Base-by-base conservation (phyloP, 176 grass and related monocot species). In the Leersia perrieri region DNA sequence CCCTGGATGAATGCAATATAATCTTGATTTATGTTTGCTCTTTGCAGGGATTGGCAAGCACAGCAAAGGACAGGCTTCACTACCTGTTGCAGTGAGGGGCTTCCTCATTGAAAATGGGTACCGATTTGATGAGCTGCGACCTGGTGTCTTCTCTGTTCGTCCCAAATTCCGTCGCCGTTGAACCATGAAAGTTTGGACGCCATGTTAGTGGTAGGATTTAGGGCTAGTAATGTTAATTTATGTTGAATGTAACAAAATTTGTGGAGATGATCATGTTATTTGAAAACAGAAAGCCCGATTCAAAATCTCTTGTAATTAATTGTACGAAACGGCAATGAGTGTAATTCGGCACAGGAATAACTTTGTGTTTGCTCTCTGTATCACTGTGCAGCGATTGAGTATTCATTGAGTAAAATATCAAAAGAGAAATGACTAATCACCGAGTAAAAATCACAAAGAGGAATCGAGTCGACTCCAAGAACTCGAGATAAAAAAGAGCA, bases 61-160 rank as follows among this genome's bases (percentile, higher is more conserved):
- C 87, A 98, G 95, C 80, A 91, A 85, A 89, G 92, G 92, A 3
- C 83, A 94, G 62, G 92, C 95, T 78, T 94, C 92, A 26, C 82
- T 98, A 29, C 95, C 92, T 36, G 86, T 57, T 8, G 92, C 86
- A 26, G 42, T 95, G 66, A 91, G 77, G 84, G 79, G 86, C 30
- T 95, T 93, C 83, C 95, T 98, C 45, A 87, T 87, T 63, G 95
- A 95, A 66, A 88, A 95, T 33, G 62, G 95, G 88, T 98, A 98
- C 28, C 90, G 86, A 25, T 95, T 93, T 83, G 85, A 94, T 30
- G 92, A 98, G 45, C 86, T 26, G 45, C 89, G 88, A 51, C 86
- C 92, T 23, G 95, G 95, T 84, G 86, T 93, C 27, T 80, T 98
- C 58, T 51, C 88, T 36, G 81, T 95, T 40, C 86, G 71, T 31